Base-by-base conservation (phyloP, 768 basidiomycete species). In the Pseudohyphozyma bogoriensis region DNA sequence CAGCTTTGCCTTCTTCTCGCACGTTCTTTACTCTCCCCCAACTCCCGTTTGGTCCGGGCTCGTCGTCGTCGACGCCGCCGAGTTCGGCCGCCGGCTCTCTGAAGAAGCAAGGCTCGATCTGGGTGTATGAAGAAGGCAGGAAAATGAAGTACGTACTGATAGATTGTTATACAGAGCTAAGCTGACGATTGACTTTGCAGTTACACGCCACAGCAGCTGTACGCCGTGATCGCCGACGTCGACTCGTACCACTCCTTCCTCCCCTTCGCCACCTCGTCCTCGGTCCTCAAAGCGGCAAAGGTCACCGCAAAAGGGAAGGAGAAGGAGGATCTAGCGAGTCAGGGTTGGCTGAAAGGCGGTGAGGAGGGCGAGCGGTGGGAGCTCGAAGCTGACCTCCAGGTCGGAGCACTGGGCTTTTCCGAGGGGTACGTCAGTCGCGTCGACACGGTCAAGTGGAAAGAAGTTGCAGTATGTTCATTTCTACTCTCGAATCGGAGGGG, bases 401-500 rank as follows among this genome's bases (percentile, higher is more conserved):
- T 93, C 36, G 89, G 89, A 11, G 97, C 96, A 73, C 80, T 91
- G 66, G 79, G 83, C 22, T 85, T 95, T 70, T 78, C 81, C 64
- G 93, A 97, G 74, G 85, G 82, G 74, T 99, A 95, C 73, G 78
- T 85, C 52, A 91, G 89, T 72, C 78, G 77, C 42, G 92, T 99
- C 56, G 85, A 83, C 20, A 89, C 89, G 69, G 77, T 76, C 47
- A 91, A 90, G 15, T 80, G 79, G 65, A 80, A 85, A 70, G 84
- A 80, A 13, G 92, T 99, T 28, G 78, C 85, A 77, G 93, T 89
- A 68, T 63, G 81, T 77, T 47, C 35, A 15, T 37, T 56, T 47
- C 35, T 46, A 13, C 56, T 56, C 33, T 42, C 44, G 29, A 63
- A n/a, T n/a, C n/a, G n/a, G n/a, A n/a, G n/a, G n/a, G n/a, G n/a